Conservation (phyloP, 768 basidiomycete genomes). For the Podaxis sp. region DNA sequence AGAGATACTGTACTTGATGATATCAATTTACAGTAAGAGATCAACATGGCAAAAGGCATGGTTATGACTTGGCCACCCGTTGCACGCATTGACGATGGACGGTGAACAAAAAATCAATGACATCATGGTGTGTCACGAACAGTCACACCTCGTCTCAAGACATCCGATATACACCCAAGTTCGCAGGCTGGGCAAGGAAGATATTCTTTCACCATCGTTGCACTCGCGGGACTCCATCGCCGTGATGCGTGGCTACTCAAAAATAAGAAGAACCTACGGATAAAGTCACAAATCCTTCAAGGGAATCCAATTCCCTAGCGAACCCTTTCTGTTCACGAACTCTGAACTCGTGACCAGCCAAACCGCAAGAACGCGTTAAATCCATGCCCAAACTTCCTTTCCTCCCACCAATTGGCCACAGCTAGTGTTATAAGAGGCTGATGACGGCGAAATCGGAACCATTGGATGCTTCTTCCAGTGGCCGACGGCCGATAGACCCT, state of each 20-base stretch:
- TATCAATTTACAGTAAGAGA: too few relatives aligned
- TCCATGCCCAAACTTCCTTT: background rate
- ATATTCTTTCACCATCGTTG: too few relatives aligned
- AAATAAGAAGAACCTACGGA: background rate
- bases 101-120: too few relatives aligned
- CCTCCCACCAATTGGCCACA: background rate
- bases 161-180: too few relatives aligned
- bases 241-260: background rate
- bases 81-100: too few relatives aligned
- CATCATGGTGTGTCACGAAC: too few relatives aligned
- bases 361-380: background rate
- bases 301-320: background rate
- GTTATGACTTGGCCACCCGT: too few relatives aligned
- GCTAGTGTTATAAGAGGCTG: background rate
- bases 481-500: background rate
- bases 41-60: too few relatives aligned
- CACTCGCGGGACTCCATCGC: background rate
- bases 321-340: too few relatives aligned
- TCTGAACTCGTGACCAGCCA: conserved; percentile 1
- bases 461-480: background rate
- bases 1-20: too few relatives aligned
- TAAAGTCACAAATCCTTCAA: background rate
- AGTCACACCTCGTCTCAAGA: too few relatives aligned
- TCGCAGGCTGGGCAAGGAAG: too few relatives aligned
- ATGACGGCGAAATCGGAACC: background rate